Percentiles rank a stretch among this genome's conserved stretches.
phyloP scores from a whole-genome alignment of 345 rosid genomes.

The Durio zibethinus region DNA sequence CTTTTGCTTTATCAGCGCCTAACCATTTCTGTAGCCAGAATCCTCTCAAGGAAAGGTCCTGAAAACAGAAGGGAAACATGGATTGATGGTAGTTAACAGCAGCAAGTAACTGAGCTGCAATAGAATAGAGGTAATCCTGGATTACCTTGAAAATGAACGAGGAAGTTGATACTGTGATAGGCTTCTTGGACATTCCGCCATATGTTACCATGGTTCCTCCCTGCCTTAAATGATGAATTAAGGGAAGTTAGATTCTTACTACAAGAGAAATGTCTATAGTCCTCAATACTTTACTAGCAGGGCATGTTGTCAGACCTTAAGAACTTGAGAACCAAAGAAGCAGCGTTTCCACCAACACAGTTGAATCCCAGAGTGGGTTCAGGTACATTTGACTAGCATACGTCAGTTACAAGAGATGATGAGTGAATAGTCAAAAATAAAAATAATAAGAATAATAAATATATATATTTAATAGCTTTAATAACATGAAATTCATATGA shows the following conservation, averaged over 20 bases:
- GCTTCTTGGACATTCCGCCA: conserved; percentile 93
- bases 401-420: background rate
- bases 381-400: conserved; percentile 50
- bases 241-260: background rate
- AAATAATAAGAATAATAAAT: background rate
- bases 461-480: background rate
- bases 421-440: background rate
- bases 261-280: background rate
- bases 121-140: background rate
- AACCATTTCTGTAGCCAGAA: conserved; percentile 91
- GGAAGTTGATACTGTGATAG: conserved; percentile 73
- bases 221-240: conserved; percentile 36
- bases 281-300: background rate
- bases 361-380: conserved; percentile 83
- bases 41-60: conserved; percentile 88
- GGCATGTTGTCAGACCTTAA: conserved; percentile 41
- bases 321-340: conserved; percentile 77
- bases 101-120: background rate
- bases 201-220: conserved; percentile 94
- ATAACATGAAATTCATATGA: background rate
- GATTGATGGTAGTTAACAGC: background rate
- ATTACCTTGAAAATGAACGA: conserved; percentile 74
- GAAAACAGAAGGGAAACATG: conserved; percentile 12
- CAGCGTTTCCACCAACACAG: conserved; percentile 83
- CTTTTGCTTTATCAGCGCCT: conserved; percentile 51